Evolutionary conservation across 352 stramenopile genomes (phyloP), one percentile per base, ranked within the genome.

Genomic region (Elongisporangium undulatum): DNA sequence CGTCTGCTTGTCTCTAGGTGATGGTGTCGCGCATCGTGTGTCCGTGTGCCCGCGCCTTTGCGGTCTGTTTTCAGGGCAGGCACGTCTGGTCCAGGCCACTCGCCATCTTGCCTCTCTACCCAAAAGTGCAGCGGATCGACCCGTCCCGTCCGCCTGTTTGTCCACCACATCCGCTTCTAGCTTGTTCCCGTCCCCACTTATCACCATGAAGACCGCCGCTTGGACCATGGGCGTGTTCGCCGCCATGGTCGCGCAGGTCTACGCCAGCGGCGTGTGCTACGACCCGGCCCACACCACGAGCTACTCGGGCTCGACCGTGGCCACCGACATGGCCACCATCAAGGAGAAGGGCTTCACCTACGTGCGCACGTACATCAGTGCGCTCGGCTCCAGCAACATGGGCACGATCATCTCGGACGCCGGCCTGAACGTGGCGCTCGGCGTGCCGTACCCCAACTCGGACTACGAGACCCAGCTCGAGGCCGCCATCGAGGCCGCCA

Each of bases 231-330:
- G 34, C 34, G 34, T 45, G 34, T 45, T 45, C 34, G 34, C 34
- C 34, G 34, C 13, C 34, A 45, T 75, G 10, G 54, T 53, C 23
- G 61, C 62, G 13, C 54, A 61, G 49, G 77, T 75, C 41, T 65
- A 86, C 58, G 79, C 79, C 51, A 82, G 86, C 49, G 79, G 79
- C 39, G 79, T 89, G 41, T 89, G 79, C 71, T 89, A 81, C 59
- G 80, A 90, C 69, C 78, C 80, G 10, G 67, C 82, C 65, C 80
- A 87, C 70, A 56, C 52, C 29, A 63, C 34, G n/a, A 53, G 54
- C 63, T 85, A 76, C 65, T 77, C 59, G 41, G 70, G 55, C 2
- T 63, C 55, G 15, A 69, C 66, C 17, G 70, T 86, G 7, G 48
- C 66, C 34, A 51, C 59, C 19, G 80, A 90, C 58, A 81, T 90